phyloP scores from a whole-genome alignment of 345 rosid genomes.

The Boechera stricta region DNA sequence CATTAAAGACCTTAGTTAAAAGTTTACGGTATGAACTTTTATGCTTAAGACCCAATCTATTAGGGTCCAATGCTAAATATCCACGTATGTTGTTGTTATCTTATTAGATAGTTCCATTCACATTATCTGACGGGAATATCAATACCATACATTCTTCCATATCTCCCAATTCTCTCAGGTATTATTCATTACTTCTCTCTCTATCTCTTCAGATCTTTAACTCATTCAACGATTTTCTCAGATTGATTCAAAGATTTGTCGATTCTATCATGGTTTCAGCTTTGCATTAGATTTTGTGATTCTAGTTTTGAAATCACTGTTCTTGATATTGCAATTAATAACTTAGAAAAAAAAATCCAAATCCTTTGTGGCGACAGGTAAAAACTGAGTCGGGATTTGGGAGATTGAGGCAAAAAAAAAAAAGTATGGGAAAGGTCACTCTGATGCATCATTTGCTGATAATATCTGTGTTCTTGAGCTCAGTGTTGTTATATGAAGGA shows the following conservation, averaged over 20 bases:
- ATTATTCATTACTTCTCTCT: not conserved
- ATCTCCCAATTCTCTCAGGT: slow-evolving; percentile 16
- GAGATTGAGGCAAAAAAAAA: not conserved
- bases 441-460: slow-evolving; percentile 38
- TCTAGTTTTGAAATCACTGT: not conserved
- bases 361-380: slow-evolving; percentile 8
- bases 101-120: not conserved
- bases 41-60: slow-evolving; percentile 33
- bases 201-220: not conserved
- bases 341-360: not conserved
- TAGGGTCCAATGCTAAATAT: not conserved
- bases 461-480: slow-evolving; percentile 47
- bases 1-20: not conserved
- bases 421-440: not conserved
- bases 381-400: not conserved
- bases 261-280: not conserved
- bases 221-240: not conserved
- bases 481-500: slow-evolving; percentile 44
- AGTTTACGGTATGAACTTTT: slow-evolving; percentile 12
- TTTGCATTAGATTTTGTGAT: slow-evolving; percentile 3
- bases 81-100: slow-evolving; percentile 16
- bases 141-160: not conserved
- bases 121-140: not conserved
- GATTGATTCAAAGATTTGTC: not conserved
- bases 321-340: not conserved